A percentile compares a stretch with the other conserved stretches of the same genome.
These are phyloP conservation scores for Coprinopsis strossmayeri DNA, from an alignment of 768 basidiomycete species.

Conservation along the genomic window DNA sequence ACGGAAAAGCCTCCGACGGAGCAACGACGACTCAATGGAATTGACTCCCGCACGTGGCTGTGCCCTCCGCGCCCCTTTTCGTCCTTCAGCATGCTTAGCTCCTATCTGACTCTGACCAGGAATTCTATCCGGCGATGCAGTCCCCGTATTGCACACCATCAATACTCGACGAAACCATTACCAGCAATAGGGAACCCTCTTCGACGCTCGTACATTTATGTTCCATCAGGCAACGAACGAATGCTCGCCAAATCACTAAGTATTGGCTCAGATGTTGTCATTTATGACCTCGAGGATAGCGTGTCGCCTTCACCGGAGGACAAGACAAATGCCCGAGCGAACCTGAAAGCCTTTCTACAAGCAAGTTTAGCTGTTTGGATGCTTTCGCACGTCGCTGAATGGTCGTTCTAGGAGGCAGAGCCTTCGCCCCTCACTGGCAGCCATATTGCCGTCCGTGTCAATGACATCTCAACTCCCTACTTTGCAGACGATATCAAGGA, in stretches of 20 bases:
- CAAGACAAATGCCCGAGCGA: slow-evolving; percentile 52
- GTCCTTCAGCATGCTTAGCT: not conserved
- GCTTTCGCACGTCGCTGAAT: not conserved
- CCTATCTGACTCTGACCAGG: not conserved
- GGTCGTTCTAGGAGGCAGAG: slow-evolving; percentile 10
- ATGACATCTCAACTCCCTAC: slow-evolving; percentile 58
- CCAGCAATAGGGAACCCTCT: slow-evolving; percentile 13
- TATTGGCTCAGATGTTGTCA: slow-evolving; percentile 62
- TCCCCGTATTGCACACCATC: not conserved
- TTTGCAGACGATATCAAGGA: slow-evolving; percentile 58
- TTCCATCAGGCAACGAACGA: slow-evolving; percentile 72
- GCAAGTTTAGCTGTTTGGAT: slow-evolving; percentile 24
- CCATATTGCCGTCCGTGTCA: slow-evolving; percentile 64
- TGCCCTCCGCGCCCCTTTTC: slow-evolving; percentile 1
- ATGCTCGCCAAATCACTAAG: slow-evolving; percentile 77
- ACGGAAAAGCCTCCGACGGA: slow-evolving; percentile 5
- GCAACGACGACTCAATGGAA: not conserved
- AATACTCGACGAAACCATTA: not conserved
- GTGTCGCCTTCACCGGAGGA: slow-evolving; percentile 60
- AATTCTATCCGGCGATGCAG: not conserved
- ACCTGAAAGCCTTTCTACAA: slow-evolving; percentile 48
- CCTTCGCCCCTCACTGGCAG: slow-evolving; percentile 28
- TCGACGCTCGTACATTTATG: slow-evolving; percentile 65
- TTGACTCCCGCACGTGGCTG: slow-evolving; percentile 11
- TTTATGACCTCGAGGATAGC: slow-evolving; percentile 89